Percentiles rank a stretch among this genome's conserved stretches.
Evolutionary conservation across 805 yeast genomes (phyloP).

Genomic region (Metschnikowia santaceciliae): DNA sequence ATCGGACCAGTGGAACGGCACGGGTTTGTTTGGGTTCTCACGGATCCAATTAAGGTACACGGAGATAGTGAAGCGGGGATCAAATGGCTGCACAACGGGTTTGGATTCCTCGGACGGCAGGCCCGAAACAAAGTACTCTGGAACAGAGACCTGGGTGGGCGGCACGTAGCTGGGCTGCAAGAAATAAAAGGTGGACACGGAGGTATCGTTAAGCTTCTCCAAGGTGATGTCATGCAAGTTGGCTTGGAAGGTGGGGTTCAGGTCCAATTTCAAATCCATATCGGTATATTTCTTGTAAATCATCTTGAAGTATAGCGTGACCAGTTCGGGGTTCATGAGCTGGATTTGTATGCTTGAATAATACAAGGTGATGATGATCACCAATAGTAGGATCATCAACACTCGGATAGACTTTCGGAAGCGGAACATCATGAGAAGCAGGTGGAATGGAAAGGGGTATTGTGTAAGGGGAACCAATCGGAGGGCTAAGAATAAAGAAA

Average conservation of each 20-base stretch:
- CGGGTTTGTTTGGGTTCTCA: conserved; percentile 6
- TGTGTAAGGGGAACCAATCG: too few relatives aligned
- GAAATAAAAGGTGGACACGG: conserved; percentile 3
- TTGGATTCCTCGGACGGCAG: not conserved
- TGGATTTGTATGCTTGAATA: not conserved
- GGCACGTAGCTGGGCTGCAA: conserved; percentile 8
- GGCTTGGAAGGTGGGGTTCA: not conserved
- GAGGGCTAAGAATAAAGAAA: not conserved
- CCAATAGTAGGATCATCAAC: not conserved
- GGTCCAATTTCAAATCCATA: conserved; percentile 4
- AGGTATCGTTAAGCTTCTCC: conserved; percentile 6
- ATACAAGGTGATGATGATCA: not conserved
- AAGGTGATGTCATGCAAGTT: not conserved
- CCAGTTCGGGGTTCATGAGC: not conserved
- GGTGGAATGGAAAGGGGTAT: too few relatives aligned
- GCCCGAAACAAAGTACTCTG: conserved; percentile 2
- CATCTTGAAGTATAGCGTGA: not conserved
- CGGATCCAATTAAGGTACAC: conserved; percentile 16
- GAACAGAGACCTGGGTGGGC: conserved; percentile 6
- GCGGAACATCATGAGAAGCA: not conserved
- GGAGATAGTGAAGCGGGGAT: conserved; percentile 21
- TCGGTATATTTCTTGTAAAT: conserved; percentile 1
- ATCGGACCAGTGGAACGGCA: conserved; percentile 21
- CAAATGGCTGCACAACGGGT: conserved; percentile 16
- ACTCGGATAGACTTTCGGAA: not conserved